These are phyloP conservation scores for Gaertneriomyces sp. DNA, from an alignment of 192 early-diverging fungal species.

Conservation along the genomic window DNA sequence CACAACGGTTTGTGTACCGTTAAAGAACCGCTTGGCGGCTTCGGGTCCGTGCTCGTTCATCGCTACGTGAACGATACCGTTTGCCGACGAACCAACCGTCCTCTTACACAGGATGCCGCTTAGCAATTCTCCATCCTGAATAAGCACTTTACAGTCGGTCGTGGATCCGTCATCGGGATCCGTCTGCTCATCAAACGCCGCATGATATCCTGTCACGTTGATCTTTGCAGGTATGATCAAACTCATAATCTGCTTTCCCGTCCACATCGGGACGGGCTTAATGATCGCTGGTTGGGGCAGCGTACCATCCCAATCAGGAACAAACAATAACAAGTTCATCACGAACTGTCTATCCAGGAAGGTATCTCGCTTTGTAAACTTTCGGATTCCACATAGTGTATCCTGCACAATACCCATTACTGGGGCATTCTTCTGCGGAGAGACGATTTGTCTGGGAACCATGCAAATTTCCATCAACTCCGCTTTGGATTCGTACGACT, in stretches of 20 bases:
- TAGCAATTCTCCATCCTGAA: conserved; percentile 89
- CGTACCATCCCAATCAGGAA: conserved; percentile 92
- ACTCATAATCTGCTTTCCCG: conserved; percentile 93
- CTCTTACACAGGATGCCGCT: conserved; percentile 94
- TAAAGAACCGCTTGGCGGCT: conserved; percentile 83
- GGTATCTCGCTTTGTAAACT: conserved; percentile 91
- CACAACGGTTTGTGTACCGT: conserved; percentile 85
- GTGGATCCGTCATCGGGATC: conserved; percentile 87
- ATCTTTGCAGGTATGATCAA: conserved; percentile 91
- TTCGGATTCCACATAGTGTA: conserved; percentile 91
- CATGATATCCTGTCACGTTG: conserved; percentile 78
- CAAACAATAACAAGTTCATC: conserved; percentile 95
- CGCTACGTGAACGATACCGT: conserved; percentile 91
- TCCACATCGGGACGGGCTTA: conserved; percentile 96
- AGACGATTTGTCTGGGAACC: conserved; percentile 96
- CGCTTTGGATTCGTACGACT: conserved; percentile 92
- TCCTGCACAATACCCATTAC: conserved; percentile 99
- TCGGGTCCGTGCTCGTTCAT: conserved; percentile 91
- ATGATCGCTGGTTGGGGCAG: conserved; percentile 91
- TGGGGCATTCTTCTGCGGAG: conserved; percentile 95
- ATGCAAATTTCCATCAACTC: conserved; percentile 96
- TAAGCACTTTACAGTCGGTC: conserved; percentile 60
- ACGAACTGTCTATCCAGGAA: conserved; percentile 84
- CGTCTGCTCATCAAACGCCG: conserved; percentile 67
- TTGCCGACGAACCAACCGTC: conserved; percentile 81